phyloP scores from a whole-genome alignment of 176 grass and related monocot genomes.

The Ensete ventricosum region DNA sequence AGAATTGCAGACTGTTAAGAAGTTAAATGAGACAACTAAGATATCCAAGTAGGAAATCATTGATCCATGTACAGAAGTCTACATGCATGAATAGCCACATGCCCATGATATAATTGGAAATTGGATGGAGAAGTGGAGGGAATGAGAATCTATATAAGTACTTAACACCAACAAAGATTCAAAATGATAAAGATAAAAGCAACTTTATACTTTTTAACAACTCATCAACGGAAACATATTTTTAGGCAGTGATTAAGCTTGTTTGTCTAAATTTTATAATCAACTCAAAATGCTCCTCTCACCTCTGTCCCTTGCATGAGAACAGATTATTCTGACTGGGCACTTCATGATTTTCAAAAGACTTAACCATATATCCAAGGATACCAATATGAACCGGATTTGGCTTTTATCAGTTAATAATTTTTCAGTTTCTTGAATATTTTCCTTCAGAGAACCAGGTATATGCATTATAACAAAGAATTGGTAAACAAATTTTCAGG shows the following conservation, averaged over 20 bases:
- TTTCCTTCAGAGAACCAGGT: background rate
- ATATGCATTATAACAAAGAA: background rate
- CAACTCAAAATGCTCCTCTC: background rate
- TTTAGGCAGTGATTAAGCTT: background rate
- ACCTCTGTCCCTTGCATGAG: background rate
- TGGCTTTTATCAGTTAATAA: background rate
- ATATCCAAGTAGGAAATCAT: background rate
- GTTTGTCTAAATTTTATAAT: background rate
- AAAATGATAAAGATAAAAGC: background rate
- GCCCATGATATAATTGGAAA: no score
- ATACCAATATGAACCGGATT: background rate
- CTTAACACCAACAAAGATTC: background rate
- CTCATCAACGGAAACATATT: no score
- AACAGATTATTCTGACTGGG: background rate
- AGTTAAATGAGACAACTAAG: slow-evolving; percentile 17
- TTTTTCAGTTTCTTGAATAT: background rate
- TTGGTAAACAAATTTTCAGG: slow-evolving; percentile 12
- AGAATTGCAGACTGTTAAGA: slow-evolving; percentile 14
- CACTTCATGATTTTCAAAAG: background rate
- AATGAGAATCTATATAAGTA: background rate
- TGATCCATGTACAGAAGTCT: no score
- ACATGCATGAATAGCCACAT: no score
- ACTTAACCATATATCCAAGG: background rate
- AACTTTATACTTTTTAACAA: no score
- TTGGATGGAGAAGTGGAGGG: no score